Evolutionary conservation across 75 land plant genomes (phyloP), one percentile per base, ranked within the genome.

Genomic region (Adiantum capillusveneris): DNA sequence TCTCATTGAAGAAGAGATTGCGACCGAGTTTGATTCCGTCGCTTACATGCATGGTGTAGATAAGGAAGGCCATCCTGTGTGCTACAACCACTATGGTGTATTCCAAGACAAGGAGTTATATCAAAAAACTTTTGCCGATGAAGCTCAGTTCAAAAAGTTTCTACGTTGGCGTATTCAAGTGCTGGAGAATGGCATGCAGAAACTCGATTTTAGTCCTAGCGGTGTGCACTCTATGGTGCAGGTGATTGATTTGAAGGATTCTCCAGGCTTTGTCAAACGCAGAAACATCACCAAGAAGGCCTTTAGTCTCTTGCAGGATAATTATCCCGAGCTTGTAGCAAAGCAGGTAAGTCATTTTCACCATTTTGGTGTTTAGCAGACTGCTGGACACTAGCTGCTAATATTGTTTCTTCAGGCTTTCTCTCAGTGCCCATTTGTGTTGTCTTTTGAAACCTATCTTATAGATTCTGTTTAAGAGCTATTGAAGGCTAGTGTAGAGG

Each of bases 41-140:
- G 77, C 68, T 42, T 79, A 72, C 72, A 82, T 68, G 69, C 71
- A 74, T 63, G 86, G 83, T 3, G 20, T 26, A 6, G 81, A 75
- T 26, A 75, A 74, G 65, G 80, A 82, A 55, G 83, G 83, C 3
- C 79, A 79, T 58, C 89, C 89, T 0, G 89, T 85, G 9, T 79
- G 81, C 69, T 85, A 85, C 78, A 82, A 85, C 53, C 74, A 59
- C 11, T 82, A 66, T 19, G 86, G 83, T 0, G 77, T 50, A 45
- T 85, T 85, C 61, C 78, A 69, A 57, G 78, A 82, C 64, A 76
- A 77, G 72, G 83, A 79, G 49, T 62, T 79, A 22, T 84, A 78
- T 53, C 73, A 66, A 70, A 75, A 72, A 59, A 64, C 75, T 9
- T 78, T 85, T 12, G 72, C 63, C 3, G 82, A 79, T 55, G 79